Evolutionary conservation across 441 rosid species (phyloP).

Genomic region (Adansonia rubrostipa): DNA sequence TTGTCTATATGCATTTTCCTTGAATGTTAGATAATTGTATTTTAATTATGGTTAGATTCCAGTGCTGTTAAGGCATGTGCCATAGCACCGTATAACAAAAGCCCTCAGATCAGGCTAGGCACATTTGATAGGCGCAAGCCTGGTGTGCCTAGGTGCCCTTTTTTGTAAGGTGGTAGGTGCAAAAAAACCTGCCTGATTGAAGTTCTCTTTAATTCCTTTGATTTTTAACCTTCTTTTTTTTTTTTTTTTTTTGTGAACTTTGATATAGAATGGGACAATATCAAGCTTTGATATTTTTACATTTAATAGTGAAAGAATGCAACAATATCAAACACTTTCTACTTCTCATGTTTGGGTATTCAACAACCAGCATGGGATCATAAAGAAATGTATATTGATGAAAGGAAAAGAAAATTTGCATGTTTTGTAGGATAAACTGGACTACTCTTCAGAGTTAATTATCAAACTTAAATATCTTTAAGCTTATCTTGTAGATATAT

Average conservation of each 20-base stretch:
- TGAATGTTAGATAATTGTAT: background rate
- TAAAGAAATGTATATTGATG: background rate
- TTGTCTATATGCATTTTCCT: background rate
- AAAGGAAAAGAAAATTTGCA: background rate
- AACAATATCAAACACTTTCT: background rate
- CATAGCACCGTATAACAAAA: background rate
- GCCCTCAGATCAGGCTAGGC: background rate
- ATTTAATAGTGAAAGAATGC: background rate
- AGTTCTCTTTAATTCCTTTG: background rate
- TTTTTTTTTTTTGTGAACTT: background rate
- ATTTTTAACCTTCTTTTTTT: background rate
- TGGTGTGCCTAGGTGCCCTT: background rate
- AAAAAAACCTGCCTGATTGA: background rate
- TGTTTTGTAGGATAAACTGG: background rate
- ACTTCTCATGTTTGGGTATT: background rate
- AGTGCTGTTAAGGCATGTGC: background rate
- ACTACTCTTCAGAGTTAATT: background rate
- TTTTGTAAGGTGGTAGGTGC: background rate
- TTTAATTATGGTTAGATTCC: background rate
- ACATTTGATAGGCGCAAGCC: background rate
- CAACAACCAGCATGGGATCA: background rate
- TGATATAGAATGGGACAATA: background rate
- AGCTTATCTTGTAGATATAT: background rate
- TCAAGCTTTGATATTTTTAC: background rate
- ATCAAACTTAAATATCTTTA: background rate